Conservation (phyloP, 208 protist species). For the Acanthamoeba polyphaga region DNA sequence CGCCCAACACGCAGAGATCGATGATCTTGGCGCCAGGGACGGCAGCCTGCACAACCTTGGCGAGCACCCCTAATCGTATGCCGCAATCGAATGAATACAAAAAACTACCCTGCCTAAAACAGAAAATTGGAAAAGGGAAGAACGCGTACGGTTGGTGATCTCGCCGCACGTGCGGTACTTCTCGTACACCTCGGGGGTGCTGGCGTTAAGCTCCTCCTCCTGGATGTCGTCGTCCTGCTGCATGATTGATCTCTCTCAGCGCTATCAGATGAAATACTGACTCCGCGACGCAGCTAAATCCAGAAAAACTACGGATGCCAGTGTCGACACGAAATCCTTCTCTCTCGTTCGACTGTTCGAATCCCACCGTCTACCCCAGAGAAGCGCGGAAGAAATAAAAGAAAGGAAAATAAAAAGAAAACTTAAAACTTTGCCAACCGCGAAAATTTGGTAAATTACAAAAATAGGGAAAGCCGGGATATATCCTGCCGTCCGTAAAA, state of each 20-base stretch:
- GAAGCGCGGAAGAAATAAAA: no score
- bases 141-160: slow-evolving; percentile 63
- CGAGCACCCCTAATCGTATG: slow-evolving; percentile 94
- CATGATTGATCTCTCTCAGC: not conserved
- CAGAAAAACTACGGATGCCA: not conserved
- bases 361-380: no score
- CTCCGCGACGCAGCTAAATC: not conserved
- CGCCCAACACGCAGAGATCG: slow-evolving; percentile 87
- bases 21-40: slow-evolving; percentile 92
- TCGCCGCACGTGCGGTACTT: slow-evolving; percentile 62
- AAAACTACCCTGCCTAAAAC: not conserved
- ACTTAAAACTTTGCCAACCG: no score
- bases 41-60: slow-evolving; percentile 91
- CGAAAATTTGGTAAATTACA: not conserved
- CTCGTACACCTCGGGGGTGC: slow-evolving; percentile 62
- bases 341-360: no score
- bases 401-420: no score
- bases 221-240: slow-evolving; percentile 59
- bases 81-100: not conserved
- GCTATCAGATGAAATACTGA: not conserved
- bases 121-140: not conserved
- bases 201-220: slow-evolving; percentile 64
- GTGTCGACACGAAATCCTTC: no score
- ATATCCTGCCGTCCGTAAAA: not conserved
- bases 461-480: not conserved